Base-by-base conservation (phyloP, 352 stramenopile genomes). In the Phytophthora uliginosa region DNA sequence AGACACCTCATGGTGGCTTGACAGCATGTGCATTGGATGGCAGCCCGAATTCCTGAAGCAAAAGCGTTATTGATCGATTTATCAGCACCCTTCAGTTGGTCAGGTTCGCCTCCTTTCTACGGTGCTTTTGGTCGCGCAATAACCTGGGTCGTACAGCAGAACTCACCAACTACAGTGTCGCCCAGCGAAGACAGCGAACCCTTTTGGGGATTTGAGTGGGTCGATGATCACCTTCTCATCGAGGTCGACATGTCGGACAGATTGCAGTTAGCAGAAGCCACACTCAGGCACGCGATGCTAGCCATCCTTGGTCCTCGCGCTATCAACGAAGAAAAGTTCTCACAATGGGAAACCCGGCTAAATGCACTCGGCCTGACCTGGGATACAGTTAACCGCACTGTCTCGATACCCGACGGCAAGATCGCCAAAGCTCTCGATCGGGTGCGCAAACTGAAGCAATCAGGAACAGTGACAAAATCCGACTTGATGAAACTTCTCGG, bases 171-270 rank as follows among this genome's bases (percentile, higher is more conserved):
- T 3, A 61, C 56, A 8, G 64, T 71, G 20, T 60, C 24, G 38
- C 9, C 2, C 45, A 61, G 15, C 74, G 38, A 45, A 45, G 38
- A 45, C 38, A 45, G 17, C 38, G 38, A 47, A 18, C 1, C 38
- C 9, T 47, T 74, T 31, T 80, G 61, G 18, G 38, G 42, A 1
- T 80, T 61, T 36, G 73, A 80, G 38, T 80, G 73, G 73, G 68
- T 76, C 1, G 73, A 80, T 22, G 73, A 80, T 42, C 73, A 80
- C 17, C 45, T 76, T 28, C 13, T 74, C 5, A 63, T 80, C 28
- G 72, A 79, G 36, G 3, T 47, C n/a, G 53, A 70, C 15, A 2
- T 15, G 12, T 15, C 26, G 9, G 8, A 69, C 17, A 13, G 57
- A 15, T 28, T 58, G 4, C 17, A 59, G 12, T n/a, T 63, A 18